phyloP scores from a whole-genome alignment of 2,329 filamentous ascomycete genomes.

The Fusarium sterilihyphosum region DNA sequence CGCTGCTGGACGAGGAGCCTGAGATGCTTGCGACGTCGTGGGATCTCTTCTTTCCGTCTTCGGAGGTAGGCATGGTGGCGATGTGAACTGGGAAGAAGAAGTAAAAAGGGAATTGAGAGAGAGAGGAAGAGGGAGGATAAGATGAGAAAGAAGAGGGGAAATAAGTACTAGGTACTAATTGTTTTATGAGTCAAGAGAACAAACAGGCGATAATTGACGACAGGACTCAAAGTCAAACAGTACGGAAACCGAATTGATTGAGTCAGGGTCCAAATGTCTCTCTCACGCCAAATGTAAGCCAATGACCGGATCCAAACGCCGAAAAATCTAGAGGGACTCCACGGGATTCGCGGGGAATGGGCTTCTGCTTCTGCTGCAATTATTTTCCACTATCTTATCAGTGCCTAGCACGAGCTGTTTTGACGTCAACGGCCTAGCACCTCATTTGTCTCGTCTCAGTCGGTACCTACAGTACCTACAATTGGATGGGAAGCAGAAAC shows the following conservation, averaged over 20 bases:
- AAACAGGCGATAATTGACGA: not conserved
- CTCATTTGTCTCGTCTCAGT: not conserved
- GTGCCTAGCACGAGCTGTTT: not conserved
- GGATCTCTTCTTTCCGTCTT: conserved; percentile 45
- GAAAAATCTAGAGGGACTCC: conserved; percentile 37
- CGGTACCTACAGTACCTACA: no score
- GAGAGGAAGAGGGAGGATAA: not conserved
- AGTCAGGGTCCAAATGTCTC: conserved; percentile 33
- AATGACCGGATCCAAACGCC: conserved; percentile 39
- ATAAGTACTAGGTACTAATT: not conserved
- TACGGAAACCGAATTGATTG: conserved; percentile 8
- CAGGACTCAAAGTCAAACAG: not conserved
- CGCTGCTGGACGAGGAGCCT: conserved; percentile 46
- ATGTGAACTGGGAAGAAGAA: not conserved
- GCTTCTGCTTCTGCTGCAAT: not conserved
- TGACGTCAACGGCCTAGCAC: conserved; percentile 29
- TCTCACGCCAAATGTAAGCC: not conserved
- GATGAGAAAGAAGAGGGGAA: not conserved
- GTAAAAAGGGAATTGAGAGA: not conserved
- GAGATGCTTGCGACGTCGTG: conserved; percentile 42
- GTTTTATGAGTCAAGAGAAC: not conserved
- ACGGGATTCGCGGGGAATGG: conserved; percentile 25
- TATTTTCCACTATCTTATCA: conserved; percentile 32
- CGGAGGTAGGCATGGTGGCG: conserved; percentile 44
- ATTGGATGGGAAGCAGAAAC: not conserved